Base-by-base conservation (phyloP, 1,284 basidiomycete genomes). In the Trichosporon faecale region DNA sequence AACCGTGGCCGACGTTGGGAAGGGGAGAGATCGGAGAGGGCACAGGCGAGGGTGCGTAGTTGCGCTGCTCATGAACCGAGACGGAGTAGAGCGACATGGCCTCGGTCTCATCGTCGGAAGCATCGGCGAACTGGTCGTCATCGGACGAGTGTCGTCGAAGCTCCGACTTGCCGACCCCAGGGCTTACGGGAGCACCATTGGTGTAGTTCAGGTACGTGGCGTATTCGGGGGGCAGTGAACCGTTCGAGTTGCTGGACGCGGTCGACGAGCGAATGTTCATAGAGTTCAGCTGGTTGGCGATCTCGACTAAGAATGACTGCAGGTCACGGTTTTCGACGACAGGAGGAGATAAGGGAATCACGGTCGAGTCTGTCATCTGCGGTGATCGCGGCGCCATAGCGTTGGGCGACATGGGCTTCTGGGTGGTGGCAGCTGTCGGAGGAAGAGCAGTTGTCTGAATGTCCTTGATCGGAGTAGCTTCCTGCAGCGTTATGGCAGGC, bases 251-350 rank as follows among this genome's bases (percentile, higher is more conserved):
- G 69, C 76, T 80, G 60, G 80, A 85, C 61, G 79, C 83, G 55
- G 80, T 82, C 40, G 81, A 85, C 60, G 81, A 83, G 40, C 82
- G 82, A 73, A 81, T 83, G 71, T 82, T 84, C 82, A 88, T 86
- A 18, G 84, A 85, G 76, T 86, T 86, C 65, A 88, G 84, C 76
- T 87, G 86, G 31, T 85, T 85, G 60, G 87, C 86, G 18, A 88
- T 86, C 74, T 88, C 86, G 76, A 86, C 84, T 81, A 88, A 86
- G 81, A 88, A 88, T 64, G 83, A 82, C 74, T 87, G 86, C 74
- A 88, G 84, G 44, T 85, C 85, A 6, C 82, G 82, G 70, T 87
- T 85, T 66, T 84, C 83, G 0, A 85, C 85, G 57, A 83, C 78
- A 0, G 86, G 86, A 8, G 79, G 79, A 33, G 80, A 78, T 66